Percentiles rank a stretch among this genome's conserved stretches.
Conservation (phyloP, 441 rosid species). For the Bocquillonia castaneifolia region DNA sequence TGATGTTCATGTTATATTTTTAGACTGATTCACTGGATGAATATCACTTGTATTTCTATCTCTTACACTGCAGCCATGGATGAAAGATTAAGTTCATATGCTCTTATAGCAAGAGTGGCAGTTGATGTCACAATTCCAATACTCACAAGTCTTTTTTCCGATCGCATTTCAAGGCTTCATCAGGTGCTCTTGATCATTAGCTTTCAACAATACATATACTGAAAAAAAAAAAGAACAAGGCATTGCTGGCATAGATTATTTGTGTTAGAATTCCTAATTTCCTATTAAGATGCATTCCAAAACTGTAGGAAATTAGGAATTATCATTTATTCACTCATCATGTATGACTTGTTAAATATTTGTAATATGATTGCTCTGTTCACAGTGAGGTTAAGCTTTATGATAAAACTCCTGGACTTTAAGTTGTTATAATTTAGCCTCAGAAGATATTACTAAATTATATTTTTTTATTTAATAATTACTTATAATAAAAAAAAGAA, state of each 20-base stretch:
- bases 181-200: conserved; percentile 58
- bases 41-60: conserved; percentile 14
- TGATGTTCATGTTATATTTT: neutral
- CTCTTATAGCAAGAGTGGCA: conserved; percentile 93
- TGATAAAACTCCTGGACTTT: neutral
- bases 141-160: conserved; percentile 62
- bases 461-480: neutral
- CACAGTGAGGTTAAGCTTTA: neutral
- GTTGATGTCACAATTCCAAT: conserved; percentile 76
- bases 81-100: conserved; percentile 91
- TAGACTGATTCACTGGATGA: neutral
- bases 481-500: neutral
- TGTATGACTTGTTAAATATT: neutral
- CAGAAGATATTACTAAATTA: neutral
- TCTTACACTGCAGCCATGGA: conserved; percentile 74
- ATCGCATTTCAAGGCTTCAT: conserved; percentile 64
- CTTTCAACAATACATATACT: conserved; percentile 8
- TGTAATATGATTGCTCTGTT: neutral
- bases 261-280: neutral
- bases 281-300: neutral
- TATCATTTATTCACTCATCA: neutral
- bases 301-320: neutral
- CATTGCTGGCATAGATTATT: neutral
- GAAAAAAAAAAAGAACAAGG: neutral
- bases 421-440: neutral